Percentiles rank a stretch among this genome's conserved stretches.
Conservation (phyloP, 495 filamentous ascomycete species). For the Tetracladium marchalianum region DNA sequence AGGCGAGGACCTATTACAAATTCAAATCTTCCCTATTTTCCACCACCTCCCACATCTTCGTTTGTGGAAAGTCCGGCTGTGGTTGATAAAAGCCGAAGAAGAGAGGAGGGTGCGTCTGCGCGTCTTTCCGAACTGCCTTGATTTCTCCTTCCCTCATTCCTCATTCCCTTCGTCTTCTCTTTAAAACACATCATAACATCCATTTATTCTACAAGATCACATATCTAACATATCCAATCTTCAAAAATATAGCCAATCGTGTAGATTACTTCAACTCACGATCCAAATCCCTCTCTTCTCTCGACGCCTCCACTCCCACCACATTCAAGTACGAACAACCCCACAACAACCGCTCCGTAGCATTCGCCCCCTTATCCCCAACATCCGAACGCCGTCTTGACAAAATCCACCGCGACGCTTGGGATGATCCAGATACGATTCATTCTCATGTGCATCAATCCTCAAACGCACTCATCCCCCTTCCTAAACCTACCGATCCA, state of each 20-base stretch:
- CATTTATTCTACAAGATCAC: background rate
- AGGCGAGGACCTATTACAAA: background rate
- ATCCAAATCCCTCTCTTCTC: background rate
- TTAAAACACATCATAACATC: background rate
- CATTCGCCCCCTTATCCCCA: conserved; percentile 19
- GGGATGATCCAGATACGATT: background rate
- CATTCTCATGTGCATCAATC: conserved; percentile 17
- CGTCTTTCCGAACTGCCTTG: background rate
- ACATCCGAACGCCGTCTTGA: conserved; percentile 13
- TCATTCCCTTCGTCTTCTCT: background rate
- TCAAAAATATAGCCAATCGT: conserved; percentile 1
- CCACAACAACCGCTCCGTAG: conserved; percentile 15
- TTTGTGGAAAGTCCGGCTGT: conserved; percentile 8
- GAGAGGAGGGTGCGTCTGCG: conserved; percentile 18
- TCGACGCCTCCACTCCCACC: background rate
- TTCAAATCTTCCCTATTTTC: conserved; percentile 13
- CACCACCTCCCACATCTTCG: conserved; percentile 19
- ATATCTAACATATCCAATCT: background rate
- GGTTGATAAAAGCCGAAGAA: conserved; percentile 3
- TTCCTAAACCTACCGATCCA: conserved; percentile 22
- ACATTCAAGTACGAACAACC: background rate
- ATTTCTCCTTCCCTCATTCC: background rate
- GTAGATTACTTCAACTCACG: conserved; percentile 6
- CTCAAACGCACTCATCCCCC: conserved; percentile 39
- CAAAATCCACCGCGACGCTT: background rate